Base-by-base conservation (phyloP, 148 eudicot species). In the Rhododendron henanense region DNA sequence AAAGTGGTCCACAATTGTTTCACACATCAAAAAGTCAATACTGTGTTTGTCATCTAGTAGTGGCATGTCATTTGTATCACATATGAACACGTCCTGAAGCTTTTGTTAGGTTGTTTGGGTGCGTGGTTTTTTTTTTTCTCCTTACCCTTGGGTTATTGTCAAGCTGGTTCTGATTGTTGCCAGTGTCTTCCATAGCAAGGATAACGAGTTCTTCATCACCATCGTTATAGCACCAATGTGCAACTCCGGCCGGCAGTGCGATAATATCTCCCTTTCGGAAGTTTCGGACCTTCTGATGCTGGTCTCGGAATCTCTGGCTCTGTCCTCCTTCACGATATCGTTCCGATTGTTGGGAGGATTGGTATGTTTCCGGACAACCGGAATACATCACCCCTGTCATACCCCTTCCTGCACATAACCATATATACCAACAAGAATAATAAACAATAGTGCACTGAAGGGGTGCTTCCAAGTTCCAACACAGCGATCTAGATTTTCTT, bases 311-410 rank as follows among this genome's bases (percentile, higher is more conserved):
- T 37, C 85, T 79, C 74, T 63, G 84, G 16, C 93, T 18, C 79
- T 55, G 45, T 18, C 78, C 35, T 14, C 21, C 80, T 69, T 74
- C 61, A 0, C 61, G 61, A 3, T 14, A 55, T 18, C 4, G 61
- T 55, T 55, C 61, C 3, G 83, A 45, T 73, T 50, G 83, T 74
- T 84, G 61, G 23, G 93, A 67, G n/a, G 97, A 91, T 55, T 96
- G 94, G 84, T 71, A 96, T 0, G 95, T 93, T 78, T 95, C 96
- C 0, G 96, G 92, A 79, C 99, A 95, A 5, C 99, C 99, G 3
- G 98, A 94, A 4, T 91, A 14, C 91, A 91, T 9, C 25, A 91
- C 41, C 18, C 97, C 98, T 0, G 50, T 45, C 16, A 91, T 84
- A 10, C 99, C 99, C 79, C 87, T 88, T 25, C 99, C 99, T 96